Evolutionary conservation across 2,329 filamentous ascomycete species (phyloP).

Genomic region (Colletotrichum euphorbiae): DNA sequence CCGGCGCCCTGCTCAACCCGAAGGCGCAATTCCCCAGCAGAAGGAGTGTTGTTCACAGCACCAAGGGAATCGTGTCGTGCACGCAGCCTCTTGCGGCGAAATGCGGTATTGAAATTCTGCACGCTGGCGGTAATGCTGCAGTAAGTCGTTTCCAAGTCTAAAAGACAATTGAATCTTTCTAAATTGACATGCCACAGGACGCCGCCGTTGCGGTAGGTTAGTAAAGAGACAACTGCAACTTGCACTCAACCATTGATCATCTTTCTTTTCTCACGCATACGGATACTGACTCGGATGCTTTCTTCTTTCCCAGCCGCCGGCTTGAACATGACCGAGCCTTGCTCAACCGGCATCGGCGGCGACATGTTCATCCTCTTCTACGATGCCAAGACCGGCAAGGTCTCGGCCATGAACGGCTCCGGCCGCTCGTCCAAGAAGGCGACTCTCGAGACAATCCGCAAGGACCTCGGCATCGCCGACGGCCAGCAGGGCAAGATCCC

Average conservation of each 20-base stretch:
- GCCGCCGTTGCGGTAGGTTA: slow-evolving; percentile 92
- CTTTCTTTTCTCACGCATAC: neutral
- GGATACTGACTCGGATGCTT: neutral
- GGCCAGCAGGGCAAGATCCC: slow-evolving; percentile 73
- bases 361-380: slow-evolving; percentile 98
- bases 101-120: slow-evolving; percentile 87
- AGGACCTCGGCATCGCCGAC: slow-evolving; percentile 73
- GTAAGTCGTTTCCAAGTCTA: slow-evolving; percentile 63
- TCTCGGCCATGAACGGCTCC: slow-evolving; percentile 91
- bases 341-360: slow-evolving; percentile 93
- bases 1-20: slow-evolving; percentile 59
- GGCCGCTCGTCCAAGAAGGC: slow-evolving; percentile 80
- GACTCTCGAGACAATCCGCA: slow-evolving; percentile 76
- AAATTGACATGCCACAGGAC: slow-evolving; percentile 67
- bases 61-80: slow-evolving; percentile 89
- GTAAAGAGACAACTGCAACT: slow-evolving; percentile 43
- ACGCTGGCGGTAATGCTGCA: slow-evolving; percentile 91
- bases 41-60: slow-evolving; percentile 92
- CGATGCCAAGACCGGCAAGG: slow-evolving; percentile 82
- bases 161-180: slow-evolving; percentile 9
- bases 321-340: slow-evolving; percentile 92
- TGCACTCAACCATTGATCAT: no score
- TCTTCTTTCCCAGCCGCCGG: slow-evolving; percentile 74
- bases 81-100: slow-evolving; percentile 90
- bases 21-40: slow-evolving; percentile 75